These are phyloP conservation scores for Taphrina betulina DNA, from an alignment of 1,139 yeast species.

Conservation along the genomic window DNA sequence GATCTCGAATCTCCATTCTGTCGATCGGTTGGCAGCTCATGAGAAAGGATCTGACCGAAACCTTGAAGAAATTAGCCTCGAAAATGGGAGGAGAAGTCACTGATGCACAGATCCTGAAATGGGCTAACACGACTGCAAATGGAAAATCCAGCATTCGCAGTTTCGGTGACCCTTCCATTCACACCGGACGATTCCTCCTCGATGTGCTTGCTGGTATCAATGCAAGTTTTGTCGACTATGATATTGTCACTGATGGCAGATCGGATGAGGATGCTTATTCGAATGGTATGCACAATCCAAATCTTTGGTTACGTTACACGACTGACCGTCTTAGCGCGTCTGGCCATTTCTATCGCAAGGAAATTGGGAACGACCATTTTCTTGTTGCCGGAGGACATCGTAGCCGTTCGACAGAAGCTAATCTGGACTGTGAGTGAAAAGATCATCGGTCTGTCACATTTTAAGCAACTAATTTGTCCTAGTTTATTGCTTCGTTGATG, in stretches of 20 bases:
- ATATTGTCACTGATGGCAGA: slow-evolving; percentile 73
- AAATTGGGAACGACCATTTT: slow-evolving; percentile 96
- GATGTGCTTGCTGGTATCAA: slow-evolving; percentile 90
- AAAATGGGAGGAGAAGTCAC: slow-evolving; percentile 70
- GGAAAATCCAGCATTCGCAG: slow-evolving; percentile 71
- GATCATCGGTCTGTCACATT: background rate
- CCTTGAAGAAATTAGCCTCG: slow-evolving; percentile 65
- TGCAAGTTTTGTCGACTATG: slow-evolving; percentile 97
- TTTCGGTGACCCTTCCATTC: slow-evolving; percentile 74
- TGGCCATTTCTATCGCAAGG: slow-evolving; percentile 97
- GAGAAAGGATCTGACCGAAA: slow-evolving; percentile 89
- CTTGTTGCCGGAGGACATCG: slow-evolving; percentile 99
- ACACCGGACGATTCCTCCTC: slow-evolving; percentile 76
- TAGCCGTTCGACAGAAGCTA: slow-evolving; percentile 90
- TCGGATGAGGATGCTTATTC: slow-evolving; percentile 86
- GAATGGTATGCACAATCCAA: slow-evolving; percentile 52
- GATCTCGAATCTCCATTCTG: slow-evolving; percentile 80
- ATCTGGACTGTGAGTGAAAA: slow-evolving; percentile 57
- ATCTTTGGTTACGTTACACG: no score
- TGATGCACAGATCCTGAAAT: slow-evolving; percentile 80
- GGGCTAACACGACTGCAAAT: slow-evolving; percentile 86
- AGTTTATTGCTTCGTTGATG: slow-evolving; percentile 21
- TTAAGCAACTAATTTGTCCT: background rate
- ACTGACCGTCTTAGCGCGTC: slow-evolving; percentile 61
- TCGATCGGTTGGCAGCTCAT: slow-evolving; percentile 99